phyloP scores from a whole-genome alignment of 164 flowering plant species.

The Vitis amurensis region DNA sequence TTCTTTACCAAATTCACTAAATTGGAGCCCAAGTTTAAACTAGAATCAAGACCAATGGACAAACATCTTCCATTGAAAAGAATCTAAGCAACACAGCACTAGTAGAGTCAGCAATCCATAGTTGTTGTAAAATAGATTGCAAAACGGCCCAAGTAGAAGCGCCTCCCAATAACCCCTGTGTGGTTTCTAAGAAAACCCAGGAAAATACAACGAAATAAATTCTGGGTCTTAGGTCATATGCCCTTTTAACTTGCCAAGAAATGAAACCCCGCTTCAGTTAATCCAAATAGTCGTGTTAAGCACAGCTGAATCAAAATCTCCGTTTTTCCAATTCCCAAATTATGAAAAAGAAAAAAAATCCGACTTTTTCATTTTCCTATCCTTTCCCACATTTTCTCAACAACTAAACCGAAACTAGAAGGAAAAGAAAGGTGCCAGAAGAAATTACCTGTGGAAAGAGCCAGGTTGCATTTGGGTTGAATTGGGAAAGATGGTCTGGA shows the following conservation, averaged over 20 bases:
- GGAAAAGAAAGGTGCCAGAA: not conserved
- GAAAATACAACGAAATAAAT: not conserved
- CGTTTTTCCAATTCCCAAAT: not conserved
- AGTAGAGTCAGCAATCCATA: not conserved
- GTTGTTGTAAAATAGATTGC: not conserved
- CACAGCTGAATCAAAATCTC: too few species aligned
- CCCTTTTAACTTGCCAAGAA: too few species aligned
- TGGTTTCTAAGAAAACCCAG: not conserved
- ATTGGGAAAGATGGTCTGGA: conserved; percentile 7
- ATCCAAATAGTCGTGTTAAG: too few species aligned
- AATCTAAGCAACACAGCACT: not conserved
- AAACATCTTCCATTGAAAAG: conserved; percentile 5
- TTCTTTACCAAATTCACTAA: too few species aligned
- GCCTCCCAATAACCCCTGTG: not conserved
- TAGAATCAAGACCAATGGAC: not conserved
- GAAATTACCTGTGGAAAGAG: conserved; percentile 25
- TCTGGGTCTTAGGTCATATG: not conserved
- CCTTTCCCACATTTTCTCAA: conserved; percentile 1
- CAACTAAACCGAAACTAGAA: not conserved
- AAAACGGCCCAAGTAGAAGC: not conserved
- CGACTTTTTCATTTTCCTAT: not conserved
- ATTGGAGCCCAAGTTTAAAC: too few species aligned
- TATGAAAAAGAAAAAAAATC: not conserved
- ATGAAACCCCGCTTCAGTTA: too few species aligned
- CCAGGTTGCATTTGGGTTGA: conserved; percentile 18